Evolutionary conservation across 495 filamentous ascomycete species (phyloP), one percentile per base, ranked within the genome.

Genomic region (Neohortaea acidophila): DNA sequence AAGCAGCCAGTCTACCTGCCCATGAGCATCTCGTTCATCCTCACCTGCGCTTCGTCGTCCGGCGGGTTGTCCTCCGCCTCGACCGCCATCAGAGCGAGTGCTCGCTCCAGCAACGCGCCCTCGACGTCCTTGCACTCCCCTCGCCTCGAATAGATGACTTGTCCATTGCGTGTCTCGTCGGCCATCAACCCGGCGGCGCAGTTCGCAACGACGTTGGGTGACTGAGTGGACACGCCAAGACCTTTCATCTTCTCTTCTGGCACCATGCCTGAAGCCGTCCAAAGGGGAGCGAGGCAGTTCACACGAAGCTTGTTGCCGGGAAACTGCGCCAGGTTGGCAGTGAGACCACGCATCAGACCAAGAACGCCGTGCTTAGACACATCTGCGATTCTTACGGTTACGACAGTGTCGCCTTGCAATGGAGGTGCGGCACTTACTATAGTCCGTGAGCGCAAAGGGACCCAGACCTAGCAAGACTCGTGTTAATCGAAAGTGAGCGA

Each of bases 301-400:
- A 34, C 32, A 6, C 32, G 8, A 5, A 34, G 19, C 9, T 34
- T 34, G 3, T 3, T 34, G 14, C 21, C 32, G 8, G 6, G 7
- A 19, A 34, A n/a, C n/a, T n/a, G n/a, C n/a, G n/a, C n/a, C n/a
- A n/a, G 15, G 32, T 34, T 19, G 14, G 14, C 32, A 13, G 19
- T 21, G 15, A 34, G 32, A 21, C 15, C 15, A 3, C 39, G 39
- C 21, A 42, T 34, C 21, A 42, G 39, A 19, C 39, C 39, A 3
- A 42, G 30, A 13, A 24, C 29, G 13, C 29, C 39, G 29, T 42
- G 39, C 21, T 42, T 42, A 2, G 39, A 17, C 8, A 21, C 17
- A 7, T n/a, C 24, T 27, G 24, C 8, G n/a, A 27, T 27, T n/a
- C n/a, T 8, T 27, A 7, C 7, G 24, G 7, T 7, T n/a, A 27